Evolutionary conservation across 495 filamentous ascomycete species (phyloP).

Genomic region (Hypoxylon crocopeplum): DNA sequence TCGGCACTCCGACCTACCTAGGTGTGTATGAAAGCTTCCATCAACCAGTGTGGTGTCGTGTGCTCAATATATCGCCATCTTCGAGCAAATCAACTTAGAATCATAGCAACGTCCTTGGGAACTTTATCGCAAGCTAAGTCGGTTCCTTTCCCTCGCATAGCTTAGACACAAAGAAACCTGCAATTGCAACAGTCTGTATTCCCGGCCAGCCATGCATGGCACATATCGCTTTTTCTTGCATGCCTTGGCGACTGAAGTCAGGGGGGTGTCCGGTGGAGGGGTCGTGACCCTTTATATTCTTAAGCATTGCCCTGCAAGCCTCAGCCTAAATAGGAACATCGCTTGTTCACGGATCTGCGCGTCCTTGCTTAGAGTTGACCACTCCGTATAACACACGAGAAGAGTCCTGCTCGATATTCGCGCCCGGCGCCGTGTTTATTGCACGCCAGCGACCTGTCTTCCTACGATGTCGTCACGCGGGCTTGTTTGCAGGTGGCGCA

Average conservation of each 20-base stretch:
- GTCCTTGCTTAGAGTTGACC: background rate
- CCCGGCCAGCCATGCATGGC: conserved; percentile 9
- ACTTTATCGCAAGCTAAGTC: conserved; percentile 2
- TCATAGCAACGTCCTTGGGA: conserved; percentile 13
- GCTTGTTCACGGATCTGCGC: conserved; percentile 15
- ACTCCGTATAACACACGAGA: conserved; percentile 11
- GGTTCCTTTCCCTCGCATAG: background rate
- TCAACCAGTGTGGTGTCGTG: conserved; percentile 19
- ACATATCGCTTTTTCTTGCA: conserved; percentile 22
- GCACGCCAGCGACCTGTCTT: background rate
- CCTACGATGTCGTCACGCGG: conserved; percentile 20
- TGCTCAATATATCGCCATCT: conserved; percentile 12
- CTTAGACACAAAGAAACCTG: conserved; percentile 14
- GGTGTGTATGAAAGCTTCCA: conserved; percentile 9
- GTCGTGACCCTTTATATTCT: conserved; percentile 29
- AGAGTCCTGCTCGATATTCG: background rate
- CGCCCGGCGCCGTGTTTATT: background rate
- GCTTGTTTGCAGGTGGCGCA: conserved; percentile 27
- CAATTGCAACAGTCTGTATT: conserved; percentile 10
- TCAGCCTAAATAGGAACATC: conserved; percentile 43
- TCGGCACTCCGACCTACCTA: conserved; percentile 4
- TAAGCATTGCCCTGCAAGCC: conserved; percentile 32
- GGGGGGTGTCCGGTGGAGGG: conserved; percentile 24
- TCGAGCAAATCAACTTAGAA: conserved; percentile 5
- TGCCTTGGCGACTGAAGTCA: conserved; percentile 20